Evolutionary conservation across 345 rosid genomes (phyloP), one percentile per base, ranked within the genome.

Genomic region (Ricinus communis): DNA sequence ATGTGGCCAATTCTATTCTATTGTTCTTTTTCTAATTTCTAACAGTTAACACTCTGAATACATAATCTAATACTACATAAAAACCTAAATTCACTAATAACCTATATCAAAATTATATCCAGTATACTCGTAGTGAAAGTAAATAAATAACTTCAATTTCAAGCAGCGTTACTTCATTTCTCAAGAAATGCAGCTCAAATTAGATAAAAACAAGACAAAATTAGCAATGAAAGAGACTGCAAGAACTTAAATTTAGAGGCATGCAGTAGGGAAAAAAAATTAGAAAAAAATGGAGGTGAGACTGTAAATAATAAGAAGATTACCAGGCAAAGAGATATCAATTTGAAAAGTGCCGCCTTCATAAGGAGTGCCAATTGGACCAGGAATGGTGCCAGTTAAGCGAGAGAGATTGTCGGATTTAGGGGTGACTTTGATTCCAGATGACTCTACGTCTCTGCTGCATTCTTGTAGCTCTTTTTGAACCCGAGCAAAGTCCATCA

Each of bases 401-500:
- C 87, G 88, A 74, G 89, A 78, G 15, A 95, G 87, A 56, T 79
- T 85, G 67, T 92, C 99, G 66, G 95, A 83, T 73, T 90, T 87
- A 0, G 91, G 91, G 54, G 83, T 33, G 62, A 95, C 92, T 72
- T 74, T 86, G 77, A 95, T 92, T 61, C 97, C 97, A 12, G 92
- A 88, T 33, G 87, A 65, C 53, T 82, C 88, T 3, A 73, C 74
- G 85, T 93, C 86, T 67, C 83, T 91, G 84, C 81, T 88, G 76
- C 98, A 93, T 78, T 93, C 97, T 66, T 82, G 91, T 11, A 93
- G 92, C 85, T 93, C 98, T 81, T 91, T 91, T 66, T 91, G 96
- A n/a, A 93, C 93, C 74, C 97, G 85, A 55, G 87, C 75, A 75
- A 85, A 86, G 82, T 91, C 98, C 15, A 93, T 77, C 98, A 91